Evolutionary conservation across 768 basidiomycete genomes (phyloP).

Genomic region (Tulasnella sp.): DNA sequence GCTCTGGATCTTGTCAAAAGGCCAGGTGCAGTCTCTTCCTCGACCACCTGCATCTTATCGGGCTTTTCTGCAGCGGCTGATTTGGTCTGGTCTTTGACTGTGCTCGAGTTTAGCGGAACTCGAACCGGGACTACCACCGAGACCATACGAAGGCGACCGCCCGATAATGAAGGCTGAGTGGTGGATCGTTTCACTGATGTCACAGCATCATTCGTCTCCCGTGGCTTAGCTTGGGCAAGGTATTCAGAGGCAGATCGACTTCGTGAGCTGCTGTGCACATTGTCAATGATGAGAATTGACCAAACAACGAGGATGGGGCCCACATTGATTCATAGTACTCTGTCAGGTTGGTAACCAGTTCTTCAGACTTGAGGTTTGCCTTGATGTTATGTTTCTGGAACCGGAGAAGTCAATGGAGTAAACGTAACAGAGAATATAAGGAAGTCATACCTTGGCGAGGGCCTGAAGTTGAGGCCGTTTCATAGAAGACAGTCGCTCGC

Average conservation of each 20-base stretch:
- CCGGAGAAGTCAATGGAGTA: background rate
- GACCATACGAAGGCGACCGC: too few species aligned
- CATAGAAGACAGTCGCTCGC: background rate
- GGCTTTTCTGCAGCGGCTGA: background rate
- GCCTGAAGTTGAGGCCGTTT: constrained; percentile 5
- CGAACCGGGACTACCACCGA: background rate
- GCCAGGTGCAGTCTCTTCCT: too few species aligned
- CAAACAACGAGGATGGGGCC: background rate
- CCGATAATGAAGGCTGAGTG: background rate
- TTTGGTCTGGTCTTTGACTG: background rate
- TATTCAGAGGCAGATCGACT: background rate
- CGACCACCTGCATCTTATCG: background rate
- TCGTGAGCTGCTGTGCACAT: background rate
- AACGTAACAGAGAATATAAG: background rate
- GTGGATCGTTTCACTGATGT: background rate
- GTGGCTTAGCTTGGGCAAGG: background rate
- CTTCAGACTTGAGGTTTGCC: constrained; percentile 1
- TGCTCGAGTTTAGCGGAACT: background rate
- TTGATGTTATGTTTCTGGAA: constrained; percentile 9
- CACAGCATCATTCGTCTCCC: background rate
- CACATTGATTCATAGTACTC: background rate
- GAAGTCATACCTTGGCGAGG: constrained; percentile 3
- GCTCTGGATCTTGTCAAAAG: background rate
- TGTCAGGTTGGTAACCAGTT: constrained; percentile 1
- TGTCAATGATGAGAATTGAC: background rate